phyloP scores from a whole-genome alignment of 2,329 filamentous ascomycete species.

The Karstenula rhodostoma region DNA sequence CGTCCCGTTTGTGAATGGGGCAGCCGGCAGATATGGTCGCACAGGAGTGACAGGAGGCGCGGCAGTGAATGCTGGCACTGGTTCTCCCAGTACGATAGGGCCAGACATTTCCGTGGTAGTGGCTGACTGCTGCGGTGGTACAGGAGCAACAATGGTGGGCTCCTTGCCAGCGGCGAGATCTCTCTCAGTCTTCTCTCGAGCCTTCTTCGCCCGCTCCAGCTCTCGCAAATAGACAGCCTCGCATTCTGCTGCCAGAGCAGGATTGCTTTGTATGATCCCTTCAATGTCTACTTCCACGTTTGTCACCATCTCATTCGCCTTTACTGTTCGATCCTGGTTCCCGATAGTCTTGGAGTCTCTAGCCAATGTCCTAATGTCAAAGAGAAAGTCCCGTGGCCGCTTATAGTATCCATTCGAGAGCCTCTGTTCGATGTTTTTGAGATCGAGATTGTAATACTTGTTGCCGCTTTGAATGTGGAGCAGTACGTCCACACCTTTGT shows the following conservation, averaged over 20 bases:
- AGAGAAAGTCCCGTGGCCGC: slow-evolving; percentile 85
- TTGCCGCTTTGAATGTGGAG: slow-evolving; percentile 78
- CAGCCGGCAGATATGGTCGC: slow-evolving; percentile 51
- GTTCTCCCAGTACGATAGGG: slow-evolving; percentile 67
- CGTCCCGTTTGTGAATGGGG: slow-evolving; percentile 68
- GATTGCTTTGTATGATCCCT: slow-evolving; percentile 72
- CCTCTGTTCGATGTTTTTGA: slow-evolving; percentile 92
- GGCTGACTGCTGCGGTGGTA: slow-evolving; percentile 53
- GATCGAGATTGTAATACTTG: slow-evolving; percentile 94
- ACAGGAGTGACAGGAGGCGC: slow-evolving; percentile 55
- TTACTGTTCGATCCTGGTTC: slow-evolving; percentile 83
- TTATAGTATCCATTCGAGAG: slow-evolving; percentile 97
- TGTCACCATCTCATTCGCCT: slow-evolving; percentile 87
- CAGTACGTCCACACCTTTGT: slow-evolving; percentile 78
- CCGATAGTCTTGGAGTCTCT: slow-evolving; percentile 84
- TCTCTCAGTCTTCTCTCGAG: slow-evolving; percentile 62
- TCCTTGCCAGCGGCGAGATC: slow-evolving; percentile 49
- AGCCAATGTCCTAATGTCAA: slow-evolving; percentile 83
- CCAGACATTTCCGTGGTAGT: slow-evolving; percentile 55
- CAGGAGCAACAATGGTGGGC: slow-evolving; percentile 50
- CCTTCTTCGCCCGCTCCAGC: slow-evolving; percentile 69
- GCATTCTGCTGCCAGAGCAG: slow-evolving; percentile 73
- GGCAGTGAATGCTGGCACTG: slow-evolving; percentile 61
- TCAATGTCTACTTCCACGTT: slow-evolving; percentile 95
- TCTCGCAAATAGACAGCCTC: slow-evolving; percentile 78